Evolutionary conservation across 768 basidiomycete species (phyloP), one percentile per base, ranked within the genome.

Genomic region (Trametes cubensis): DNA sequence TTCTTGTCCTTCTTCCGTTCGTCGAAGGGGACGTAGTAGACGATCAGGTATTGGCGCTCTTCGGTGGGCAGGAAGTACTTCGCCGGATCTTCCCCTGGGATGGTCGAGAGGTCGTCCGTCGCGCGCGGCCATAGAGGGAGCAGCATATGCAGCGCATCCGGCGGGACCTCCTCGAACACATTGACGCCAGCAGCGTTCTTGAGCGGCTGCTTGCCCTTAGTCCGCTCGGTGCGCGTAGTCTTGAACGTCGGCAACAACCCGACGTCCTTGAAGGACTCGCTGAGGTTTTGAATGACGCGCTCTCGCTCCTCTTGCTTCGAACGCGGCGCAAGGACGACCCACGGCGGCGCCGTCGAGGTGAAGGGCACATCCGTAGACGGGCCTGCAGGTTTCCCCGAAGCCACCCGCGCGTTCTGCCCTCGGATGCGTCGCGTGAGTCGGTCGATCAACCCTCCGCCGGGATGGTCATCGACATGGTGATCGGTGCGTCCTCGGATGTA

Each of bases 71-170:
- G 74, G 26, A 71, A 47, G 14, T 68, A 68, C 48, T 58, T 25
- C n/a, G 56, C 15, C 17, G 67, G 51, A 49, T 71, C 65, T 50
- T 68, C 66, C 11, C 50, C 58, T 38, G 55, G 55, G 55, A 65
- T 57, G 15, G 69, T 62, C 56, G 70, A 67, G 28, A 39, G 67
- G 0, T 81, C 69, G 71, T 90, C 89, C 1, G 84, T 89, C 66
- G 89, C 87, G 18, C 86, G 83, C 10, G 88, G 85, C 90, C 91
- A 94, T n/a, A 94, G 78, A 17, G 92, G 92, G 18, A 94, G 78
- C 25, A 92, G 80, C 92, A 94, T 93, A 71, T 88, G 91, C 54
- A 92, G 77, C 23, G 84, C 83, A 15, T 92, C 89, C 6, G 81
- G 74, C 0, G 88, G 87, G 40, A 93, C 79, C 38, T 83, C 60